Percentiles rank a stretch among this genome's conserved stretches.
These are phyloP conservation scores for Podaxis rugospora DNA, from an alignment of 768 basidiomycete species.

Conservation along the genomic window DNA sequence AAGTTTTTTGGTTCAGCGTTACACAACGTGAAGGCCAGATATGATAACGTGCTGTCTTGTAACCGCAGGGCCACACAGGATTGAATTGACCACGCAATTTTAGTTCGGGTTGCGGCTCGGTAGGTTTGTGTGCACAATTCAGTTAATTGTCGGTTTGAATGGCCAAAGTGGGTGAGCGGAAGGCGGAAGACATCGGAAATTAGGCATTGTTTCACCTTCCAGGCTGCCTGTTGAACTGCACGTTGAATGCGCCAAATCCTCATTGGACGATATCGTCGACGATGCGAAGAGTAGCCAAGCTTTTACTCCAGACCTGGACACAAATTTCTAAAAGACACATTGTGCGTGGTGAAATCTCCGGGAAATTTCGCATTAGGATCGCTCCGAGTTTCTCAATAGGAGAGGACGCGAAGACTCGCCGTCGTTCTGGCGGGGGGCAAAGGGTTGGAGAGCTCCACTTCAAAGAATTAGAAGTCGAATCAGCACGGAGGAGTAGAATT, in stretches of 20 bases:
- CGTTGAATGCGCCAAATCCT: background rate
- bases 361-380: background rate
- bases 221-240: background rate
- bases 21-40: background rate
- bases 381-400: background rate
- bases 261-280: conserved; percentile 5
- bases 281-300: background rate
- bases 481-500: background rate
- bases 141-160: background rate
- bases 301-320: background rate
- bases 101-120: conserved; percentile 2
- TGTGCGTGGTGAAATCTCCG: background rate
- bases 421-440: background rate
- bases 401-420: background rate
- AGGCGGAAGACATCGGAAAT: background rate
- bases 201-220: background rate
- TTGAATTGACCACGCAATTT: background rate
- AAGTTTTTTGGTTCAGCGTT: background rate
- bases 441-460: background rate
- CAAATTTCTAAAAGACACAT: conserved; percentile 1
- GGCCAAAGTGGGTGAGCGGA: background rate
- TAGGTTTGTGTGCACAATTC: background rate
- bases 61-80: background rate
- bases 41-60: background rate
- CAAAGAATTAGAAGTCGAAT: background rate